phyloP scores from a whole-genome alignment of 2,329 filamentous ascomycete genomes.

The Atkinsonella texensis region DNA sequence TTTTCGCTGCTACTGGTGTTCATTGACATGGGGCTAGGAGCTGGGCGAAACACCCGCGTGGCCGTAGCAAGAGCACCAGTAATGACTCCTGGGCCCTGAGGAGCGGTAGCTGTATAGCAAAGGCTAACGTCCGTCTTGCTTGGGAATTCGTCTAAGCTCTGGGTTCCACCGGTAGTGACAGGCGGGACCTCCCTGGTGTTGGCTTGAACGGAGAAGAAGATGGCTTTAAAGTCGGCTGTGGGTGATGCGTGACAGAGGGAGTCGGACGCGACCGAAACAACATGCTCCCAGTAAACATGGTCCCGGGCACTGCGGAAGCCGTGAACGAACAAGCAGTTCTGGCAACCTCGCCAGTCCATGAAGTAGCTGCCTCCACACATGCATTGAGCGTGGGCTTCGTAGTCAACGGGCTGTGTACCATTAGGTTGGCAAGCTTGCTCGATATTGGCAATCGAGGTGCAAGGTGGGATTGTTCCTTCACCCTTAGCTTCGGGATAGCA shows the following conservation, averaged over 20 bases:
- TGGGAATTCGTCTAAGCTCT: slow-evolving; percentile 19
- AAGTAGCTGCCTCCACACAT: slow-evolving; percentile 33
- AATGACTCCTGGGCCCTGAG: slow-evolving; percentile 28
- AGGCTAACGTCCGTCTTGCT: slow-evolving; percentile 27
- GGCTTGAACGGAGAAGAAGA: slow-evolving; percentile 21
- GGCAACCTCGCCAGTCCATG: slow-evolving; percentile 28
- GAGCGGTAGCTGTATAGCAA: slow-evolving; percentile 28
- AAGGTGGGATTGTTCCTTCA: slow-evolving; percentile 13
- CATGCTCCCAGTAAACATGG: slow-evolving; percentile 19
- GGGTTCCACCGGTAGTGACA: slow-evolving; percentile 21
- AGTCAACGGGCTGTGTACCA: slow-evolving; percentile 13
- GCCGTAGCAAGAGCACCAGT: slow-evolving; percentile 27
- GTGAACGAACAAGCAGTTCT: slow-evolving; percentile 28
- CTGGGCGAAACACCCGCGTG: slow-evolving; percentile 14
- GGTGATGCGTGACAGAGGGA: slow-evolving; percentile 26
- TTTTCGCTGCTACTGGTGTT: slow-evolving; percentile 3
- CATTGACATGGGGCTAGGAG: slow-evolving; percentile 6
- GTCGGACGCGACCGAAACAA: slow-evolving; percentile 23
- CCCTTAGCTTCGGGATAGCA: slow-evolving; percentile 6
- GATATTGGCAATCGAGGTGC: slow-evolving; percentile 18
- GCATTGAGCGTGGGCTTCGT: slow-evolving; percentile 21
- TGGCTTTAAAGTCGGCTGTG: slow-evolving; percentile 20
- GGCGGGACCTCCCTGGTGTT: slow-evolving; percentile 10
- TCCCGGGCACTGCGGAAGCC: slow-evolving; percentile 25
- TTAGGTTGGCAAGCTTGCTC: slow-evolving; percentile 19